phyloP scores from a whole-genome alignment of 331 rosid species.

The Stylosanthes scabra region DNA sequence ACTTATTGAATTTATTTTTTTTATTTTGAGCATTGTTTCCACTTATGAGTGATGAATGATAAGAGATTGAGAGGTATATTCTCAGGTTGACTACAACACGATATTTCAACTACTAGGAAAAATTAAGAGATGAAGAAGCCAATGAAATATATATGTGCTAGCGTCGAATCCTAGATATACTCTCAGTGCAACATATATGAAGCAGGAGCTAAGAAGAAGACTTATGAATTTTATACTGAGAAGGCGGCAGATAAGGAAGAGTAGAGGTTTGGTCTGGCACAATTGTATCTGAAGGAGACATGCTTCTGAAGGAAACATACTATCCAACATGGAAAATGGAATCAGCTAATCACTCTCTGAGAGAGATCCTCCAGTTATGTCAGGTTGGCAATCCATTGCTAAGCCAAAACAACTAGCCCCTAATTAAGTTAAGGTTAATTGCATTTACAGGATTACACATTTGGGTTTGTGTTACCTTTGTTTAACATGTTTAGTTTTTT shows the following conservation, averaged over 20 bases:
- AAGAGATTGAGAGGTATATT: too few relatives aligned
- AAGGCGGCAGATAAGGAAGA: conserved; percentile 70
- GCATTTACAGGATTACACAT: conserved; percentile 24
- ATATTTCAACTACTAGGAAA: too few relatives aligned
- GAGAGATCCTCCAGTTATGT: conserved; percentile 56
- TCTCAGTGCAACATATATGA: conserved; percentile 79
- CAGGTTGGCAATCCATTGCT: conserved; percentile 71
- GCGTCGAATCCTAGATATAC: too few relatives aligned
- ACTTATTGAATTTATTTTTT: too few relatives aligned
- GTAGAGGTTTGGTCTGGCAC: conserved; percentile 53
- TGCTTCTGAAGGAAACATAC: conserved; percentile 61
- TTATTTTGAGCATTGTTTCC: too few relatives aligned
- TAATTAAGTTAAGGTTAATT: conserved; percentile 35
- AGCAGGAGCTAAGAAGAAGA: conserved; percentile 73
- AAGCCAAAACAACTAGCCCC: conserved; percentile 50
- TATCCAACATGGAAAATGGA: conserved; percentile 72
- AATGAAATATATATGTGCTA: too few relatives aligned
- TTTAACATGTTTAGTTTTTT: not conserved
- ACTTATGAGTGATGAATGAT: too few relatives aligned
- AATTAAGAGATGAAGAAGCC: too few relatives aligned
- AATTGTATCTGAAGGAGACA: conserved; percentile 67
- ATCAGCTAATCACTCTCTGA: conserved; percentile 63
- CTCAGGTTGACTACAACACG: too few relatives aligned
- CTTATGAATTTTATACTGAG: conserved; percentile 70
- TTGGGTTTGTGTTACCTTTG: not conserved